Evolutionary conservation across 139 green algal genomes (phyloP), one percentile per base, ranked within the genome.

Genomic region (Diplosphaera chodatii): DNA sequence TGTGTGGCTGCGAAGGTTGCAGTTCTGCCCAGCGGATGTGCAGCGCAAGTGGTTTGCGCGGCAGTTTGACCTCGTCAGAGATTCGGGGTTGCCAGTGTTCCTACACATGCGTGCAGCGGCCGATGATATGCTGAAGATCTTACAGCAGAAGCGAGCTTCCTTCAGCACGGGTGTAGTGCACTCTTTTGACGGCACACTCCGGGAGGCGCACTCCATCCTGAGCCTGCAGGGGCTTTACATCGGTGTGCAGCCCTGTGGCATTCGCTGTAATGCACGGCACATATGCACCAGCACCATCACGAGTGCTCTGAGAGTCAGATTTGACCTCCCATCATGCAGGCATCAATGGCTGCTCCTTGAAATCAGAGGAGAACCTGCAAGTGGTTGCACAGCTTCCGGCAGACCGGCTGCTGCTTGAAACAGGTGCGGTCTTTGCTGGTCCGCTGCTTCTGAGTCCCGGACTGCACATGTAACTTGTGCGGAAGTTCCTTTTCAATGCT

Each of bases 271-370:
- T n/a, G n/a, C n/a, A n/a, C n/a, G n/a, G n/a, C n/a, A n/a, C n/a
- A n/a, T n/a, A n/a, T n/a, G n/a, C n/a, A n/a, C n/a, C n/a, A n/a
- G n/a, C n/a, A n/a, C n/a, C n/a, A n/a, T n/a, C n/a, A n/a, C n/a
- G n/a, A n/a, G n/a, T n/a, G n/a, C n/a, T n/a, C n/a, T n/a, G n/a
- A n/a, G n/a, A n/a, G n/a, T n/a, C n/a, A n/a, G n/a, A n/a, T n/a
- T n/a, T n/a, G n/a, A n/a, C n/a, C 37, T 20, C 10, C 8, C 37
- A 48, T 48, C 37, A 16, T 71, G 63, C 80, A 91, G 85, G 91
- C 30, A 82, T 97, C 48, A 97, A 97, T 74, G 92, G 92, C 23
- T 97, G 92, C 81, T 92, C 82, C 8, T 64, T 97, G 0, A 94
- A 94, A 40, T 95, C 92, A 40, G 86, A 86, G 55, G 87, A 87